Evolutionary conservation across 805 yeast species (phyloP).

Genomic region (Saturnispora galanensis): DNA sequence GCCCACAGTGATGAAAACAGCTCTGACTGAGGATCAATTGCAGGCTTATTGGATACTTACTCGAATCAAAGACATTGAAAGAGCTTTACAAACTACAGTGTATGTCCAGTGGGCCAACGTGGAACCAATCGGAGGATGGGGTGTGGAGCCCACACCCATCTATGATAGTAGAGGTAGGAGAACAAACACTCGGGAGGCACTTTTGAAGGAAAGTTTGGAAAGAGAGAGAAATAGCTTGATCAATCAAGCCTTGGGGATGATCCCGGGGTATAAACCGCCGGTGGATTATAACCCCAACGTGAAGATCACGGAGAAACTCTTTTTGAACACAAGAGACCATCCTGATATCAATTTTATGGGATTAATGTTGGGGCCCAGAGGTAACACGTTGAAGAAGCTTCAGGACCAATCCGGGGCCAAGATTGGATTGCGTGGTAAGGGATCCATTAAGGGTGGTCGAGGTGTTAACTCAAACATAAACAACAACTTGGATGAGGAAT

Average conservation of each 20-base stretch:
- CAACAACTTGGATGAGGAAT: conserved; percentile 61
- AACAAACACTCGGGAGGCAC: conserved; percentile 69
- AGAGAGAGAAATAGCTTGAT: conserved; percentile 73
- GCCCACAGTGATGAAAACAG: conserved; percentile 15
- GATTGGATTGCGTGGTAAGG: conserved; percentile 88
- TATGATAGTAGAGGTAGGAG: conserved; percentile 80
- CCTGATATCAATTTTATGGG: conserved; percentile 95
- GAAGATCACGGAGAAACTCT: conserved; percentile 69
- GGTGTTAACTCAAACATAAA: conserved; percentile 37
- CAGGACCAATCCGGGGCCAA: conserved; percentile 83
- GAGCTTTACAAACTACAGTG: conserved; percentile 37
- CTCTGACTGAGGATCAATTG: conserved; percentile 66
- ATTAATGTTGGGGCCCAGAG: conserved; percentile 87
- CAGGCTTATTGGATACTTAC: conserved; percentile 61
- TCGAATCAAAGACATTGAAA: conserved; percentile 73
- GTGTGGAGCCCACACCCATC: conserved; percentile 75
- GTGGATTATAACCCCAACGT: conserved; percentile 48
- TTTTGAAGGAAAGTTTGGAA: conserved; percentile 54
- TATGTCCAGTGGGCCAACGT: background rate
- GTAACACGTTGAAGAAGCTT: conserved; percentile 71
- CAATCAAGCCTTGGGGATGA: conserved; percentile 57
- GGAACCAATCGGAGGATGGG: conserved; percentile 23
- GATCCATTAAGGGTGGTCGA: conserved; percentile 85
- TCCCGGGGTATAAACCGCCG: conserved; percentile 78
- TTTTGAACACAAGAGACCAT: conserved; percentile 74